Evolutionary conservation across 2,329 filamentous ascomycete genomes (phyloP).

Genomic region (Rasamsonia emersonii): DNA sequence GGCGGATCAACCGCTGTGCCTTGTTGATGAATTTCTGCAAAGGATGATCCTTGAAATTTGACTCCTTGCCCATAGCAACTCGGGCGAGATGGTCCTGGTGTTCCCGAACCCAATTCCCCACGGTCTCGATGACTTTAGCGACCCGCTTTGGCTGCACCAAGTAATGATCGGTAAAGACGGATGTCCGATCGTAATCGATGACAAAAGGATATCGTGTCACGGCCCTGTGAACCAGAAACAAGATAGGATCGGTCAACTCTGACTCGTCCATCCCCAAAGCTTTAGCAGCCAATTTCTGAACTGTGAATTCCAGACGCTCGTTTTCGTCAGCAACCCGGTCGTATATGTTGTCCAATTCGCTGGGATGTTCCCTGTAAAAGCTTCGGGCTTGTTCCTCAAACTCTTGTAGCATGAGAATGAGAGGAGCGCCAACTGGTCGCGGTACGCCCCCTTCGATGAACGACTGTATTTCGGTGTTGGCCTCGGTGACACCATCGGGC

Average conservation of each 20-base stretch:
- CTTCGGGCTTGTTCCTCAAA: constrained; percentile 25
- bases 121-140: constrained; percentile 39
- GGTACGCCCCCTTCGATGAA: constrained; percentile 34
- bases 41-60: constrained; percentile 25
- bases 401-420: constrained; percentile 25
- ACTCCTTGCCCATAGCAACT: constrained; percentile 18
- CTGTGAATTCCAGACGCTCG: constrained; percentile 22
- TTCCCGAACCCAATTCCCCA: constrained; percentile 49
- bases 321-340: constrained; percentile 29
- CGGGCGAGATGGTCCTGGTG: constrained; percentile 30
- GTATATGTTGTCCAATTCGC: constrained; percentile 29
- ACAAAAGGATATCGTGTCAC: constrained; percentile 24
- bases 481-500: constrained; percentile 28
- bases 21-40: constrained; percentile 37
- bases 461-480: constrained; percentile 24
- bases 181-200: constrained; percentile 24
- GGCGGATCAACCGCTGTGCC: constrained; percentile 32
- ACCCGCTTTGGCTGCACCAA: constrained; percentile 45
- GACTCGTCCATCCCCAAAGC: constrained; percentile 21
- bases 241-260: constrained; percentile 21
- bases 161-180: constrained; percentile 31
- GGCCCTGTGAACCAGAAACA: constrained; percentile 29
- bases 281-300: constrained; percentile 30
- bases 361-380: constrained; percentile 27
- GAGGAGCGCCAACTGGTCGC: constrained; percentile 24